Base-by-base conservation (phyloP, 805 yeast genomes). In the Novakomyces olei region DNA sequence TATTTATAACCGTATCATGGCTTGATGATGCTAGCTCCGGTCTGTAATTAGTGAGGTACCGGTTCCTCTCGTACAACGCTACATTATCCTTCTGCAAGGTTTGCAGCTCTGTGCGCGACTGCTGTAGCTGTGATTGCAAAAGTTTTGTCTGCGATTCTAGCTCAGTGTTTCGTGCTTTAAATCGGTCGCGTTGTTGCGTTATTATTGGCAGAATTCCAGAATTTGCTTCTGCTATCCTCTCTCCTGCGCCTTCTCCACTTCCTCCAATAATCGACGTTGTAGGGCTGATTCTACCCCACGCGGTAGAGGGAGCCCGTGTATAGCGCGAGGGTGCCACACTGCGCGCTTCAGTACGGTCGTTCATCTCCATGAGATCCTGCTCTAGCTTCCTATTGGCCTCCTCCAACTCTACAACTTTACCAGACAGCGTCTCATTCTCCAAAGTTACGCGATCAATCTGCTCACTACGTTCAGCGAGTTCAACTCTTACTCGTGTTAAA, bases 151-250 rank as follows among this genome's bases (percentile, higher is more conserved):
- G 92, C 35, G 75, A 75, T 49, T 85, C 96, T 34, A 88, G 61
- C 47, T 79, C 93, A 36, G 65, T 67, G 45, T 75, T 79, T 34
- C 80, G 64, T n/a, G 67, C 64, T 44, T 91, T 70, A 59, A 83
- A 81, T 39, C 98, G 60, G 51, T 85, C 98, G 49, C 98, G 69
- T 55, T 85, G 98, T 47, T 85, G 83, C 9, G 94, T 81, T 19
- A 88, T 69, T 34, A 85, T 80, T 1, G 92, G 91, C 32, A 85
- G 52, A 19, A 83, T 3, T 70, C 59, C 46, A 33, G 65, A 67
- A 5, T 39, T 42, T 16, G 12, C 20, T 24, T 19, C 36, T 5
- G 26, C 29, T 20, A 23, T 27, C 7, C 32, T 27, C 12, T 18
- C 8, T 8, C 26, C 26, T 19, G 15, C 15, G 28, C 18, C 30